These are phyloP conservation scores for Dalechampia spathulata DNA, from an alignment of 441 rosid genomes.

Conservation along the genomic window DNA sequence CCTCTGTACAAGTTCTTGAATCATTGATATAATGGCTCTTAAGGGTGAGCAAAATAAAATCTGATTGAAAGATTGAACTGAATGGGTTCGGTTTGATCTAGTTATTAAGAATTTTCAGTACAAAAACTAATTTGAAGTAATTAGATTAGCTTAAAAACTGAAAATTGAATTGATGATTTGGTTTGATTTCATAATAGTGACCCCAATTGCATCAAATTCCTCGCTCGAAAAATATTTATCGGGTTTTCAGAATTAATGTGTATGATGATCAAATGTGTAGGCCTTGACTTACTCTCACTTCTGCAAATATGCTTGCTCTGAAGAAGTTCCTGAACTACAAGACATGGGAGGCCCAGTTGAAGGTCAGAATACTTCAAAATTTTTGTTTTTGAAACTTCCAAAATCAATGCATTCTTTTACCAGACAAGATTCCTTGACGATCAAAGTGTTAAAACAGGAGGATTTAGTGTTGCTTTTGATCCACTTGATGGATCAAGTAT, in stretches of 20 bases:
- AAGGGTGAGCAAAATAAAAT: too few species aligned
- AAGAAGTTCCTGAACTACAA: constrained; percentile 90
- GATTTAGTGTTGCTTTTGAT: constrained; percentile 94
- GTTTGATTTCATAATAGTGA: too few species aligned
- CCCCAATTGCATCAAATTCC: too few species aligned
- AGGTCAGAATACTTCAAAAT: constrained; percentile 35
- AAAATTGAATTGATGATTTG: too few species aligned
- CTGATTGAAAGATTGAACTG: too few species aligned
- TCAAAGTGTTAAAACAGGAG: constrained; percentile 43
- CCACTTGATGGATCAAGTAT: constrained; percentile 95
- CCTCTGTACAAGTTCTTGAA: too few species aligned
- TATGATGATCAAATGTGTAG: constrained; percentile 25
- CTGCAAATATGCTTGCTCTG: constrained; percentile 95
- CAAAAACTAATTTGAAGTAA: too few species aligned
- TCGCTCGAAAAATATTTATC: background rate
- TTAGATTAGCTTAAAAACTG: too few species aligned
- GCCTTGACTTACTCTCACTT: constrained; percentile 80
- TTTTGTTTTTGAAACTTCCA: background rate
- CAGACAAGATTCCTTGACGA: background rate
- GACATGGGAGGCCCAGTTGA: constrained; percentile 95
- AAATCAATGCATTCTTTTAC: background rate
- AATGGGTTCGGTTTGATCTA: too few species aligned
- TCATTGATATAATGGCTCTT: too few species aligned
- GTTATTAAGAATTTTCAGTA: too few species aligned
- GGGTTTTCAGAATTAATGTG: background rate